These are phyloP conservation scores for Quercus parvula DNA, from an alignment of 306 rosid genomes.

Conservation along the genomic window DNA sequence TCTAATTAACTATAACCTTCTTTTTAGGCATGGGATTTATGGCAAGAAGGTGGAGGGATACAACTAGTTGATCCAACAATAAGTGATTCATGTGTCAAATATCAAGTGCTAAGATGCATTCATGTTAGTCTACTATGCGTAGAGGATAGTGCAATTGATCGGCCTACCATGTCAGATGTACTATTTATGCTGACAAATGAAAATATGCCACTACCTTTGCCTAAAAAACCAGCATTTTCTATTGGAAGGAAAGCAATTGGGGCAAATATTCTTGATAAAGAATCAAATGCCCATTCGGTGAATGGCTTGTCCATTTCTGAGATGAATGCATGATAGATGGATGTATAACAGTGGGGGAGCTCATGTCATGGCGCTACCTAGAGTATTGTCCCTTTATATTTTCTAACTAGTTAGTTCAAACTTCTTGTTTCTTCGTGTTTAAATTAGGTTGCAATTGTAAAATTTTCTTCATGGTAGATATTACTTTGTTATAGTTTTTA, in stretches of 20 bases:
- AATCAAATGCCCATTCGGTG: neutral
- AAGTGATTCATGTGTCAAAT: neutral
- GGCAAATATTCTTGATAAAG: neutral
- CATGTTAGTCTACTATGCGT: slow-evolving; percentile 7
- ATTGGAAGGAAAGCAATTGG: neutral
- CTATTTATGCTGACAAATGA: slow-evolving; percentile 20
- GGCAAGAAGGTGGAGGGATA: neutral
- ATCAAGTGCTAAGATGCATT: slow-evolving; percentile 24
- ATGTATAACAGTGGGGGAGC: no score
- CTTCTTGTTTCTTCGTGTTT: no score
- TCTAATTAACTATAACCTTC: no score
- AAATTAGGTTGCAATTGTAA: no score
- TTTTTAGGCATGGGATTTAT: slow-evolving; percentile 19
- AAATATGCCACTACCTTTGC: slow-evolving; percentile 12
- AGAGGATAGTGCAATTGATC: slow-evolving; percentile 14
- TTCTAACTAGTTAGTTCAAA: no score
- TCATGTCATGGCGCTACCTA: no score
- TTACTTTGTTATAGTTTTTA: no score
- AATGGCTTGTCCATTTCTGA: slow-evolving; percentile 18
- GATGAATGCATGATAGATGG: neutral
- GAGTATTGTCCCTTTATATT: no score
- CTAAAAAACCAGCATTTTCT: slow-evolving; percentile 27
- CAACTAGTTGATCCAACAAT: slow-evolving; percentile 15
- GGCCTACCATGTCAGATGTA: slow-evolving; percentile 24
- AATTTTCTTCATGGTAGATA: no score